A percentile compares a stretch with the other conserved stretches of the same genome.
phyloP scores from a whole-genome alignment of 768 basidiomycete species.

The Kockovaella imperatae region DNA sequence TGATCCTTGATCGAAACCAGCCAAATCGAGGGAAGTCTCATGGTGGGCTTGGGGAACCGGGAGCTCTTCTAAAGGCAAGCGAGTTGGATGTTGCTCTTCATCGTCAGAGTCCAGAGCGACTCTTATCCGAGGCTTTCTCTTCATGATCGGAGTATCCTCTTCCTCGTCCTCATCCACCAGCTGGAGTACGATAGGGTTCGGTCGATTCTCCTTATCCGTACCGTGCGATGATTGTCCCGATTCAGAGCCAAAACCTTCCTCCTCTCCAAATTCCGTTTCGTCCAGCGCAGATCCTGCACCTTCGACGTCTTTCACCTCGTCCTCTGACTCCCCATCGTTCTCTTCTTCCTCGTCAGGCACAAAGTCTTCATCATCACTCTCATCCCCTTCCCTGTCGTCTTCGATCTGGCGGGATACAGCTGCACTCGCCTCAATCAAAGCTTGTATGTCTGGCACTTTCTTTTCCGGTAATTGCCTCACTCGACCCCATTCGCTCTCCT shows the following conservation, averaged over 20 bases:
- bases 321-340: conserved; percentile 9
- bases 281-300: background rate
- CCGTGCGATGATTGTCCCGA: background rate
- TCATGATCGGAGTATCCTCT: conserved; percentile 4
- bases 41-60: background rate
- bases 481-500: conserved; percentile 23
- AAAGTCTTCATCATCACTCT: conserved; percentile 18
- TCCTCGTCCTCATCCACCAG: conserved; percentile 12
- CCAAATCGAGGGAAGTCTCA: conserved; percentile 13
- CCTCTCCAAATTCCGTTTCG: background rate
- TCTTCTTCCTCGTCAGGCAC: conserved; percentile 9
- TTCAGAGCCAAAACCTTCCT: background rate
- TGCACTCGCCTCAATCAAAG: conserved; percentile 7
- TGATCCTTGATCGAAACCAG: conserved; percentile 17
- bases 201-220: conserved; percentile 1
- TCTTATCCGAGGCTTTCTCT: conserved; percentile 10
- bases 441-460: conserved; percentile 13
- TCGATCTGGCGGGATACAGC: background rate
- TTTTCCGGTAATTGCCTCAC: conserved; percentile 14
- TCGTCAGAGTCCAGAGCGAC: conserved; percentile 23
- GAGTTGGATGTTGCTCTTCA: conserved; percentile 8
- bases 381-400: conserved; percentile 8
- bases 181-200: too few species aligned
- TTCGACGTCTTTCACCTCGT: conserved; percentile 5
- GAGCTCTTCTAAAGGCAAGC: conserved; percentile 9